Evolutionary conservation across 164 flowering plant genomes (phyloP), one percentile per base, ranked within the genome.

Genomic region (Macadamia integrifolia): DNA sequence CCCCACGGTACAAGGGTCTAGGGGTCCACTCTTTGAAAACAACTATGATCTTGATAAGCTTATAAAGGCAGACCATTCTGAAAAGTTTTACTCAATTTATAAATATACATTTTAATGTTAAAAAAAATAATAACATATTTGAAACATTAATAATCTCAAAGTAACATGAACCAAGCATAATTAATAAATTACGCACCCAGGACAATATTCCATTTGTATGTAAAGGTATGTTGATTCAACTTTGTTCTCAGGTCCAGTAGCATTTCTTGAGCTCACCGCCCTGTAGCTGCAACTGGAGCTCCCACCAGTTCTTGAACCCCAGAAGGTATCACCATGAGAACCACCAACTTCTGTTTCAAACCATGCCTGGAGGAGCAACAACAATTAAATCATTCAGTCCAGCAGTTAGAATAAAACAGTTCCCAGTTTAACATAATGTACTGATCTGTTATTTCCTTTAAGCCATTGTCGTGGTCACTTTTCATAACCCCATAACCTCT

Each of bases 191-290:
- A 32, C 32, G 30, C 65, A 94, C 99, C 97, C 78, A 15, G 97
- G 99, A 75, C 99, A 94, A 66, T 84, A 92, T 74, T 94, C 99
- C 99, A 94, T 94, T 77, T 94, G 99, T 81, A 94, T 94, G 72
- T 90, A 94, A 7, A 94, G 77, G 78, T 84, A 94, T 32, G 97
- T 90, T 35, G 93, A 86, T 64, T 91, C 97, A 71, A 78, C 72
- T 71, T 76, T 81, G 63, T 76, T 82, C 52, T 85, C 96, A 63
- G 79, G 74, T 49, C 83, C 90, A 69, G 28, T 35, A 2, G 73
- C 76, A 74, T 85, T 87, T 29, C 79, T 60, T 30, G 88, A 80
- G 72, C 74, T 81, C 56, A 82, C 71, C 62, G 75, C 86, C 72
- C 11, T 75, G 67, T 69, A 69, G 78, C 95, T 86, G 76, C 75